These are phyloP conservation scores for Curvularia spicifera DNA, from an alignment of 2,329 filamentous ascomycete genomes.

Conservation along the genomic window DNA sequence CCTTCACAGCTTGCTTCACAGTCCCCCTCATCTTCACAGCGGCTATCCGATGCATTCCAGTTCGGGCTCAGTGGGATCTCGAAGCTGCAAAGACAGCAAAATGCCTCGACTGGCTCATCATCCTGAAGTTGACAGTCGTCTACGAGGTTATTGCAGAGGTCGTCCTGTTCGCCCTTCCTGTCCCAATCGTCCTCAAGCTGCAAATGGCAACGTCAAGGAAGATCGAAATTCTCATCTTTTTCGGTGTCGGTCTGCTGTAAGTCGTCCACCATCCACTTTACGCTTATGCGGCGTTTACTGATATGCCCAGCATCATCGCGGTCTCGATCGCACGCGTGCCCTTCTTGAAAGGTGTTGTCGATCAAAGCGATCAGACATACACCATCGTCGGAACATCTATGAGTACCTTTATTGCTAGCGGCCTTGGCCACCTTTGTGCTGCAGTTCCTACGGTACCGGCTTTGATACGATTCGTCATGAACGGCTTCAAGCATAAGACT, in stretches of 20 bases:
- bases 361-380: slow-evolving; percentile 10
- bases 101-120: slow-evolving; percentile 7
- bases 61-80: slow-evolving; percentile 5
- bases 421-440: slow-evolving; percentile 9
- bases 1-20: slow-evolving; percentile 9
- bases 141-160: slow-evolving; percentile 9
- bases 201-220: slow-evolving; percentile 11
- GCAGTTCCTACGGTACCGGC: slow-evolving; percentile 6
- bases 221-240: slow-evolving; percentile 5
- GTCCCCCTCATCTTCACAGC: slow-evolving; percentile 4
- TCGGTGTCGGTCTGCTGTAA: slow-evolving; percentile 6
- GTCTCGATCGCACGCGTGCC: slow-evolving; percentile 4
- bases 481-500: slow-evolving; percentile 6
- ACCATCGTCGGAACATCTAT: slow-evolving; percentile 7
- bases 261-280: background rate
- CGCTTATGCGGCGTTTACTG: background rate
- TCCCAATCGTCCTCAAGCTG: slow-evolving; percentile 8
- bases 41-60: slow-evolving; percentile 8
- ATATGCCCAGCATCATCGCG: slow-evolving; percentile 3
- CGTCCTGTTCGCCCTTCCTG: slow-evolving; percentile 9
- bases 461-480: slow-evolving; percentile 3
- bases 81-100: slow-evolving; percentile 7
- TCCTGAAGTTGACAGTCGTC: slow-evolving; percentile 5
- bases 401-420: slow-evolving; percentile 6
- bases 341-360: slow-evolving; percentile 8